phyloP scores from a whole-genome alignment of 345 rosid genomes.

The Cardamine chenopodiifolia region DNA sequence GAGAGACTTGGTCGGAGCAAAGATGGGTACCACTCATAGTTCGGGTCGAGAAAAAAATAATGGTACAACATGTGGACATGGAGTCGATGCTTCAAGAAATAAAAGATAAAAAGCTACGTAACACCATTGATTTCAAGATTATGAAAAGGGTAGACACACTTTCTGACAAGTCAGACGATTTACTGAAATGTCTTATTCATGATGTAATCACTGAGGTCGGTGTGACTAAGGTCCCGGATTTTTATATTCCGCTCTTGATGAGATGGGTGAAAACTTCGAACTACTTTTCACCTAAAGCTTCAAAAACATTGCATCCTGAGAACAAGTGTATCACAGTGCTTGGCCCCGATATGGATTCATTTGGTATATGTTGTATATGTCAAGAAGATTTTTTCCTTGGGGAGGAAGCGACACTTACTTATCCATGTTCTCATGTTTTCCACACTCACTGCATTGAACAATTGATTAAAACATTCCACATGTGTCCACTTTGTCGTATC shows the following conservation, averaged over 20 bases:
- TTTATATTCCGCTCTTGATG: background rate
- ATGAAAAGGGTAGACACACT: background rate
- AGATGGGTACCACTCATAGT: background rate
- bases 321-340: background rate
- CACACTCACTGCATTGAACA: background rate
- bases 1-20: background rate
- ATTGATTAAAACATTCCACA: background rate
- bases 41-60: background rate
- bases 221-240: background rate
- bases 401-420: background rate
- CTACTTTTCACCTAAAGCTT: background rate
- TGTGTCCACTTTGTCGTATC: conserved; percentile 1
- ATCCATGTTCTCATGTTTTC: background rate
- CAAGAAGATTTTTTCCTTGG: background rate
- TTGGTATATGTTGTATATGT: background rate
- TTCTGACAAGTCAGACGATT: background rate
- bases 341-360: background rate
- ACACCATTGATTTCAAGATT: background rate
- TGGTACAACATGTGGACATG: background rate
- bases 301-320: background rate
- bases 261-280: background rate
- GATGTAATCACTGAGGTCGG: background rate
- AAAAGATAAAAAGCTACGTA: background rate
- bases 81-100: background rate
- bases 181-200: background rate